These are phyloP conservation scores for Amyloporia xantha DNA, from an alignment of 768 basidiomycete species.

Conservation along the genomic window DNA sequence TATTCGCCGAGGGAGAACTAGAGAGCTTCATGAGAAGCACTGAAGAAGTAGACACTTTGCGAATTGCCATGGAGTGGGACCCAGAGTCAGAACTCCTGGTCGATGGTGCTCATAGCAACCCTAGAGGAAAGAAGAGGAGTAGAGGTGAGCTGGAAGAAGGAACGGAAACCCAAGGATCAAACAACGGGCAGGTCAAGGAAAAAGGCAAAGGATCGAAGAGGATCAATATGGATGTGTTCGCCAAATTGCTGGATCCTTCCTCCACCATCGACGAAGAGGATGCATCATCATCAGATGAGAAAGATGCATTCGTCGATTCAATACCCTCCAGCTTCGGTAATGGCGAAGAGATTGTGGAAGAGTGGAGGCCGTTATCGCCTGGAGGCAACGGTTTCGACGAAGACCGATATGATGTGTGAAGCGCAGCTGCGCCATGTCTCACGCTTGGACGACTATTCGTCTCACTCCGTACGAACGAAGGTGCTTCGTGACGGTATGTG, in stretches of 20 bases:
- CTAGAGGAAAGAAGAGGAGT: conserved; percentile 15
- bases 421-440: background rate
- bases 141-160: conserved; percentile 10
- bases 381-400: conserved; percentile 21
- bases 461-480: too few relatives aligned
- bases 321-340: conserved; percentile 15
- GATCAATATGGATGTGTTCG: conserved; percentile 53
- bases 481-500: too few relatives aligned
- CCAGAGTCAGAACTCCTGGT: conserved; percentile 1
- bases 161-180: conserved; percentile 3
- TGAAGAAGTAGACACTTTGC: conserved; percentile 43
- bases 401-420: conserved; percentile 20
- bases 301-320: background rate
- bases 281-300: too few relatives aligned
- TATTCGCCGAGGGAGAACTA: conserved; percentile 64
- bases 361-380: conserved; percentile 39
- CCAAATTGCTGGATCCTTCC: conserved; percentile 37
- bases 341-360: conserved; percentile 32
- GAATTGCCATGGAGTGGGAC: conserved; percentile 31
- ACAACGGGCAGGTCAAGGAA: conserved; percentile 17
- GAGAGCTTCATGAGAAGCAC: conserved; percentile 51
- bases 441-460: too few relatives aligned
- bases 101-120: background rate
- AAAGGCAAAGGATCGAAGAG: conserved; percentile 31
- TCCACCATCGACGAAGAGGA: conserved; percentile 21